Base-by-base conservation (phyloP, 1,284 basidiomycete genomes). In the Boletus semigastroideus region DNA sequence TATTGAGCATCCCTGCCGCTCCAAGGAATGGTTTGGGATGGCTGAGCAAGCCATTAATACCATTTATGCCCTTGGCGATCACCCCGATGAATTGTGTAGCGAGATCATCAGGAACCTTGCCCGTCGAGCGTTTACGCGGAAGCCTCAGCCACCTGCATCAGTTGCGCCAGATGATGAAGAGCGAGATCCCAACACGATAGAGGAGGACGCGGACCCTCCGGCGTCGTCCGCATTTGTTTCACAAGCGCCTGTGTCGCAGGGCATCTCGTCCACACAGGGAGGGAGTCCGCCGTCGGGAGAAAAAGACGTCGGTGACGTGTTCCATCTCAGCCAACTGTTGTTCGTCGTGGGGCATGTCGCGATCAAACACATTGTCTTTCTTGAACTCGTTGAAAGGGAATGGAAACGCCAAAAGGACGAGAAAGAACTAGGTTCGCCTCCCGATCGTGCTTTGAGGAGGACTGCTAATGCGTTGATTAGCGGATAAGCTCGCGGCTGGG, bases 11-110 rank as follows among this genome's bases (percentile, higher is more conserved):
- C 87, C 91, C 0, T 89, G 85, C 49, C 78, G 84, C 34, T 88
- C 86, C n/a, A 90, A 86, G 60, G 92, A 95, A 53, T 97, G 94
- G 94, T 98, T 99, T 66, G 87, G 88, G 12, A 84, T 98, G 74
- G 93, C 97, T 0, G 96, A 99, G 68, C 94, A 99, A 70, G 92
- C 90, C 5, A 87, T 99, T 71, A 98, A 99, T 67, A 94, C 96
- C 0, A 90, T 98, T 51, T 99, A 98, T 64, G 84, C 90, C 0
- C 82, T 99, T 1, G 94, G 92, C 19, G 92, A 98, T 63, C 94
- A 96, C 62, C 97, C 96, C 0, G 96, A 98, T 66, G 71, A 80
- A 1, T 75, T 98, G 28, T 95, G 94, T 68, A 82, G 87, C 49
- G 79, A 80, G 1, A 78, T 99, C 52, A 86, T 98, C 67, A 92